Percentiles rank a stretch among this genome's conserved stretches.
Evolutionary conservation across 179 eudicot genomes (phyloP).

Genomic region (Amaranthus tricolor): DNA sequence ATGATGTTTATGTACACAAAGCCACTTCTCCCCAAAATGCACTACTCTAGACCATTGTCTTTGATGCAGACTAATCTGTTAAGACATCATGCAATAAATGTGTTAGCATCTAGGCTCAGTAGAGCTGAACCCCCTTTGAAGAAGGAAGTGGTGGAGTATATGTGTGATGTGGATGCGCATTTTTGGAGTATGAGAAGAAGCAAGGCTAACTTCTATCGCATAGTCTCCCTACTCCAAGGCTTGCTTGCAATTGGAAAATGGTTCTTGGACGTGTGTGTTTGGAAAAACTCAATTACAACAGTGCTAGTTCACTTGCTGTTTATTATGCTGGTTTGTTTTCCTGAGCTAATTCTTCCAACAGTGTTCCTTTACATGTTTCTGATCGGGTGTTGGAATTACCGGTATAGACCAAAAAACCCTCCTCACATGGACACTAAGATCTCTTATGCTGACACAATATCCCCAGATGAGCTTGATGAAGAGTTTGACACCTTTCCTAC

Average conservation of each 20-base stretch:
- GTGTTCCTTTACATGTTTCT: slow-evolving; percentile 73
- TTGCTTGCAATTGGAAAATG: slow-evolving; percentile 53
- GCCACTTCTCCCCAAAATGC: slow-evolving; percentile 87
- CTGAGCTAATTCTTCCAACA: slow-evolving; percentile 72
- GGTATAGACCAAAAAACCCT: slow-evolving; percentile 56
- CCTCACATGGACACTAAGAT: slow-evolving; percentile 82
- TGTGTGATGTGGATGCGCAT: slow-evolving; percentile 79
- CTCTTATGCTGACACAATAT: slow-evolving; percentile 56
- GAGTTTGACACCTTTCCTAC: slow-evolving; percentile 86
- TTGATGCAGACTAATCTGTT: slow-evolving; percentile 53
- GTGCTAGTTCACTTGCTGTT: slow-evolving; percentile 62
- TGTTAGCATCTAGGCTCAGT: slow-evolving; percentile 59
- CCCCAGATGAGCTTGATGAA: slow-evolving; percentile 78
- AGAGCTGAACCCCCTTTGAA: slow-evolving; percentile 81
- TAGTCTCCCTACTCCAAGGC: slow-evolving; percentile 58
- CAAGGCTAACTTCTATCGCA: slow-evolving; percentile 76
- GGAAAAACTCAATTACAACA: slow-evolving; percentile 73
- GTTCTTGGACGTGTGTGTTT: slow-evolving; percentile 68
- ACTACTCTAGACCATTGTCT: slow-evolving; percentile 62
- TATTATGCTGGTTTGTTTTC: slow-evolving; percentile 67
- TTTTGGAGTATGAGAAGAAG: slow-evolving; percentile 91
- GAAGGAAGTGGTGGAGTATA: slow-evolving; percentile 72
- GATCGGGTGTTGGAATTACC: slow-evolving; percentile 79
- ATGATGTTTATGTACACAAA: slow-evolving; percentile 57
- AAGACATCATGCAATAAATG: slow-evolving; percentile 57